Base-by-base conservation (phyloP, 345 rosid species). In the Leavenworthia alabamica region DNA sequence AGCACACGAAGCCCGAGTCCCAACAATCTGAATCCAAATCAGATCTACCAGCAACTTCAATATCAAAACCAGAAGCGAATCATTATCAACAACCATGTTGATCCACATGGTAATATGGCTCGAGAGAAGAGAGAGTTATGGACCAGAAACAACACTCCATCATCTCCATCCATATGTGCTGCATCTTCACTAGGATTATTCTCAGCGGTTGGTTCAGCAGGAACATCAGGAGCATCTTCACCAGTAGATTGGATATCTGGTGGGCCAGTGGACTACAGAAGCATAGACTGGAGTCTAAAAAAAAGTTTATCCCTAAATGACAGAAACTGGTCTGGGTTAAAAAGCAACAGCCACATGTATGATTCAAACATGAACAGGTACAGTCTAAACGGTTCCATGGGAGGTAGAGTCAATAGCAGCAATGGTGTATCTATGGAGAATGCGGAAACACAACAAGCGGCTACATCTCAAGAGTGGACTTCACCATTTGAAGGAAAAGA, bases 401-500 rank as follows among this genome's bases (percentile, higher is more conserved):
- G 57, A 75, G 76, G 66, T 28, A 66, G 56, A 44, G 29, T 75
- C 22, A 35, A 71, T 10, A 77, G 68, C 19, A 67, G 66, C 60
- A 82, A 73, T 6, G 67, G 79, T 51, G 63, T 66, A 14, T 32
- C 79, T 4, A 44, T 77, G 52, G 81, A 72, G 64, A 82, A 83
- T 23, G 73, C 48, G 1, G 90, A 85, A 65, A 50, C 83, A 39
- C 55, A 81, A 43, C 58, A 82, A 19, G 54, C 81, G 6, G 67
- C 80, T 1, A 75, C 76, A 16, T 75, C 86, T 6, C 81, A 67
- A 10, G 97, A 87, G 15, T 90, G 97, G 97, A 82, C 86, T 3
- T 90, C 97, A 3, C 97, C 97, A 4, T 90, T 90, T 64, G 95
- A 81, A 74, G 97, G 86, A 72, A 78, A 79, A 49, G 97, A 90